Percentiles rank a stretch among this genome's conserved stretches.
Conservation (phyloP, 805 yeast species). For the Cyberlindnera japonica region DNA sequence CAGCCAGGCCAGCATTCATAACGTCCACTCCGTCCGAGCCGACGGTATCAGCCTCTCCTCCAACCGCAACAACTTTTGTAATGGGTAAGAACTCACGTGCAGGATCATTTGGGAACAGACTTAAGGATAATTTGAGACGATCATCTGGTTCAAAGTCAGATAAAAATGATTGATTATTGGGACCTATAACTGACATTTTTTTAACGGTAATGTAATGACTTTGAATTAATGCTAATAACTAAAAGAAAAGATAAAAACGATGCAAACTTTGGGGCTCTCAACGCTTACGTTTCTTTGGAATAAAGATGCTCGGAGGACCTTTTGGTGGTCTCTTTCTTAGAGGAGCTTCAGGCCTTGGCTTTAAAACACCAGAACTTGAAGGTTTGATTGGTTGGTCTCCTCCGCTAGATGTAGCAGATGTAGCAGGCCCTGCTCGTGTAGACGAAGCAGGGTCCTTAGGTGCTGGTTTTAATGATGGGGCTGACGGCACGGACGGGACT, state of each 20-base stretch:
- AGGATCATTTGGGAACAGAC: slow-evolving; percentile 9
- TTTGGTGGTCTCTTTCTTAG: no score
- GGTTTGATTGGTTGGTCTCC: slow-evolving; percentile 6
- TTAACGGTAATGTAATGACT: not conserved
- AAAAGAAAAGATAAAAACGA: not conserved
- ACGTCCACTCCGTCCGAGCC: slow-evolving; percentile 10
- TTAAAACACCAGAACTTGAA: slow-evolving; percentile 5
- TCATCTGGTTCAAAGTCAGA: slow-evolving; percentile 3
- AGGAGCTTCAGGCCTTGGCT: slow-evolving; percentile 11
- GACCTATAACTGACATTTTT: not conserved
- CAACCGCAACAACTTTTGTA: not conserved
- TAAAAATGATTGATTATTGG: slow-evolving; percentile 9
- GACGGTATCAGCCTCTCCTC: slow-evolving; percentile 13
- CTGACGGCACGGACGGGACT: slow-evolving; percentile 5
- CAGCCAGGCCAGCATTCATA: slow-evolving; percentile 5
- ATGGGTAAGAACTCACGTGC: not conserved
- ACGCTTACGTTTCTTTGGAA: slow-evolving; percentile 8
- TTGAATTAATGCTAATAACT: not conserved
- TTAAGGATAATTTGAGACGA: slow-evolving; percentile 14
- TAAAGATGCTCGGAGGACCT: slow-evolving; percentile 10
- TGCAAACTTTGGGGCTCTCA: not conserved
- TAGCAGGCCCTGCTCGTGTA: not conserved
- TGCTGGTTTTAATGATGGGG: slow-evolving; percentile 5
- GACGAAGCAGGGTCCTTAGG: no score
- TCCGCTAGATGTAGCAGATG: not conserved